These are phyloP conservation scores for Dictyostelium purpureum DNA, from an alignment of 78 protist genomes.

Conservation along the genomic window DNA sequence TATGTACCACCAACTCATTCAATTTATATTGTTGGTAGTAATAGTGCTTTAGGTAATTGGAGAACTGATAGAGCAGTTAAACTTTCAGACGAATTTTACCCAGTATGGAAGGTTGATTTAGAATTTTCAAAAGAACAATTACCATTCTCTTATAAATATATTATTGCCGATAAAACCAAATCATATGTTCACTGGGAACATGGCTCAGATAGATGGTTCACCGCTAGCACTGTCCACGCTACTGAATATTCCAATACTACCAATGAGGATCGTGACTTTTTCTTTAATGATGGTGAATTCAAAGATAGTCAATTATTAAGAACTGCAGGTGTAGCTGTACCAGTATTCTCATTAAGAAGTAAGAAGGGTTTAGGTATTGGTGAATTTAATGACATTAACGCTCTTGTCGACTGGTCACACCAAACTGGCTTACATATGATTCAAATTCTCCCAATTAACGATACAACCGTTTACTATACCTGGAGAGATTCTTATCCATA, in stretches of 20 bases:
- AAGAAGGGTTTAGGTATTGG: constrained; percentile 88
- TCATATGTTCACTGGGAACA: constrained; percentile 61
- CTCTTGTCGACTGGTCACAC: constrained; percentile 79
- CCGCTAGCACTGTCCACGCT: constrained; percentile 8
- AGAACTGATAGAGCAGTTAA: constrained; percentile 64
- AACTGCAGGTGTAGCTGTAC: constrained; percentile 90
- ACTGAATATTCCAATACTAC: constrained; percentile 6
- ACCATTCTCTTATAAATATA: constrained; percentile 58
- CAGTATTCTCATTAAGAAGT: constrained; percentile 88
- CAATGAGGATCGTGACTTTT: constrained; percentile 25
- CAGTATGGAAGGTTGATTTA: constrained; percentile 62
- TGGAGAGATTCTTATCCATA: constrained; percentile 91
- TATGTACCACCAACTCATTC: constrained; percentile 26
- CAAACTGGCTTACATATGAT: constrained; percentile 71
- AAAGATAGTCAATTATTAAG: constrained; percentile 27
- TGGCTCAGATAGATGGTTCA: constrained; percentile 57
- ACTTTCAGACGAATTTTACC: constrained; percentile 23
- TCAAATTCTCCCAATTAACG: constrained; percentile 93
- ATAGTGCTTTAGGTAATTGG: constrained; percentile 74
- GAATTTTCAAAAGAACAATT: constrained; percentile 67
- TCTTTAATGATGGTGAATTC: constrained; percentile 59
- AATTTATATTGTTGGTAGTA: constrained; percentile 69
- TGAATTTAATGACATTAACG: constrained; percentile 86
- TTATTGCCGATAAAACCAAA: constrained; percentile 40
- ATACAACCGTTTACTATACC: constrained; percentile 80